Base-by-base conservation (phyloP, 768 basidiomycete genomes). In the Termitomyces sp. region DNA sequence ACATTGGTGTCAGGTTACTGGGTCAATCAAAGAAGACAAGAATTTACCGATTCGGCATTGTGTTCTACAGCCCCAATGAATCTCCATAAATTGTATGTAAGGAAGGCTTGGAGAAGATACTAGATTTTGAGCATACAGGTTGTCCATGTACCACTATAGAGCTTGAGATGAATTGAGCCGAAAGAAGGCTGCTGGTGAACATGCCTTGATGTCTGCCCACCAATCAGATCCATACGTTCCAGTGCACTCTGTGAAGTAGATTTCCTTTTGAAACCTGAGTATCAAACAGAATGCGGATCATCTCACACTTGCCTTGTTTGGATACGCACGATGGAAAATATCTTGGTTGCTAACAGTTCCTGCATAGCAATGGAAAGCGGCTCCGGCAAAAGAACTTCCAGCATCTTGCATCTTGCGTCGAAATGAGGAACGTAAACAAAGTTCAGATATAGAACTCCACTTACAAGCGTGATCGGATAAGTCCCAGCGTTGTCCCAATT, bases 131-230 rank as follows among this genome's bases (percentile, higher is more conserved):
- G 33, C 62, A 13, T 56, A 68, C 67, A 68, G 33, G 39, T 68
- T 66, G 33, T 68, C 65, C 58, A 68, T 68, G 49, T 68, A 66
- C 67, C 67, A 68, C 66, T 68, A 24, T 33, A 20, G 37, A 37
- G n/a, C 36, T 5, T 24, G 13, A 22, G 31, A 37, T 57, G 42
- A 27, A 45, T 45, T 15, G 8, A 31, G 44, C 30, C 6, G 27
- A 39, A 18, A 1, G 6, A 42, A 15, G 39, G 6, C 4, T 15
- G 6, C 3, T 8, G 1, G 13, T 20, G 31, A 53, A 44, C 61
- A 44, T 70, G 84, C 88, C 79, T 91, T 91, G 70, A 91, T 85
- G 63, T 91, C 88, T 50, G 73, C 75, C 89, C 89, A 92, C 89
- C 88, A 91, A 66, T 90, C 86, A 9, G 81, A 80, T 15, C 87